These are phyloP conservation scores for Hyaloscypha hepaticicola DNA, from an alignment of 495 filamentous ascomycete species.

Conservation along the genomic window DNA sequence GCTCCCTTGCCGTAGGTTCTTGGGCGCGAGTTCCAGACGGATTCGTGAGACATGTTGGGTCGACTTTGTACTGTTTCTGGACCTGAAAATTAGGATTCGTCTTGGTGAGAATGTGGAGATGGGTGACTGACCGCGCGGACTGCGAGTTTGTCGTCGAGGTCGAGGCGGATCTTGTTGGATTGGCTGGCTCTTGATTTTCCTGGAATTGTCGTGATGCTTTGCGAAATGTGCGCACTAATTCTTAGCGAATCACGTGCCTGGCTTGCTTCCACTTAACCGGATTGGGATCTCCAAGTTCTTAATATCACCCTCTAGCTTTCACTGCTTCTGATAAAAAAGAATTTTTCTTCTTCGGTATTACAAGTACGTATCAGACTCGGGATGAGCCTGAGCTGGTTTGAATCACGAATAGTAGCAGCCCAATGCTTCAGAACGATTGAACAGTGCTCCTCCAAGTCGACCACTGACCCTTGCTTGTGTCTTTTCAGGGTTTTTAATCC, in stretches of 20 bases:
- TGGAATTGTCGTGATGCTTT: background rate
- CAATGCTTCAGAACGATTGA: too few relatives aligned
- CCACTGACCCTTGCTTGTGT: too few relatives aligned
- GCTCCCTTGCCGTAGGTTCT: slow-evolving; percentile 95
- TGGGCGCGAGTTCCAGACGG: slow-evolving; percentile 98
- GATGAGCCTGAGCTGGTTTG: too few relatives aligned
- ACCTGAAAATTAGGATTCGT: slow-evolving; percentile 40
- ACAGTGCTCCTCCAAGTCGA: too few relatives aligned
- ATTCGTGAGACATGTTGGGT: slow-evolving; percentile 88
- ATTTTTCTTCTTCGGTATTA: too few relatives aligned
- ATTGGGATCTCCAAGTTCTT: background rate
- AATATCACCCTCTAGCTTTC: background rate
- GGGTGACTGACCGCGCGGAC: background rate
- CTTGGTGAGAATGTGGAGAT: background rate
- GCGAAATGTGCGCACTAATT: background rate
- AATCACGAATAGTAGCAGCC: too few relatives aligned
- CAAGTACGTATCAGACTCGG: too few relatives aligned
- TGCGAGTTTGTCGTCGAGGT: background rate
- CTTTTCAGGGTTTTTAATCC: too few relatives aligned
- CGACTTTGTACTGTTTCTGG: slow-evolving; percentile 16
- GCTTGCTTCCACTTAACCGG: background rate
- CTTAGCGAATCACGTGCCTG: background rate
- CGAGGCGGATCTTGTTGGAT: background rate
- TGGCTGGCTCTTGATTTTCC: background rate
- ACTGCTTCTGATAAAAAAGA: background rate